Conservation (phyloP, 805 yeast genomes). For the Ogataea degrootiae region DNA sequence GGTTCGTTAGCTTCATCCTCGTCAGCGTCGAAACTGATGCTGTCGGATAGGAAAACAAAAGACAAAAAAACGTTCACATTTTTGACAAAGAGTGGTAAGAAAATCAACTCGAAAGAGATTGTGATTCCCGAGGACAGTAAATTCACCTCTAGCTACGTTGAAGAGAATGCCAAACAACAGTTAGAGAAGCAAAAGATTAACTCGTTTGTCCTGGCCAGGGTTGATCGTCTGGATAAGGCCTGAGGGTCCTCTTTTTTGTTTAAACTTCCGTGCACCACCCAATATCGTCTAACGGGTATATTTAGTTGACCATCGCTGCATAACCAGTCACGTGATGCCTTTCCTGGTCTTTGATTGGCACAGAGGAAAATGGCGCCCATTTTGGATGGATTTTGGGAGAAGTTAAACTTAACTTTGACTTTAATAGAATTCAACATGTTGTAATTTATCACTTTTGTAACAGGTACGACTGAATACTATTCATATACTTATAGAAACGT, state of each 20-base stretch:
- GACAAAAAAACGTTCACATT: conserved; percentile 39
- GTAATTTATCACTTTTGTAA: not conserved
- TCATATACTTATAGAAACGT: not conserved
- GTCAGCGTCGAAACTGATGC: not conserved
- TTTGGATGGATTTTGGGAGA: no score
- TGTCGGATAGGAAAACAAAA: not conserved
- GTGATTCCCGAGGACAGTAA: conserved; percentile 49
- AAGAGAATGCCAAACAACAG: conserved; percentile 45
- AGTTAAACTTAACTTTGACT: no score
- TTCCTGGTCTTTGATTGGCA: no score
- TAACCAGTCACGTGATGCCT: not conserved
- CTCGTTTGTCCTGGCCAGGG: conserved; percentile 46
- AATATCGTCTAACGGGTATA: no score
- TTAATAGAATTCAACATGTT: no score
- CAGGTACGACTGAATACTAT: not conserved
- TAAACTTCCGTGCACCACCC: no score
- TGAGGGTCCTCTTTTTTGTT: no score
- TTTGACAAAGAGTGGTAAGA: conserved; percentile 50
- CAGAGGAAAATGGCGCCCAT: no score
- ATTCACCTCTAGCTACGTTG: conserved; percentile 48
- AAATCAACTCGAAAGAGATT: conserved; percentile 38
- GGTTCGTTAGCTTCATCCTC: no score
- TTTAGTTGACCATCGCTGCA: not conserved
- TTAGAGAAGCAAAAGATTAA: conserved; percentile 55
- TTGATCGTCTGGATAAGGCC: not conserved